Base-by-base conservation (phyloP, 208 protist genomes). In the Leptomonas pyrrhocoris region DNA sequence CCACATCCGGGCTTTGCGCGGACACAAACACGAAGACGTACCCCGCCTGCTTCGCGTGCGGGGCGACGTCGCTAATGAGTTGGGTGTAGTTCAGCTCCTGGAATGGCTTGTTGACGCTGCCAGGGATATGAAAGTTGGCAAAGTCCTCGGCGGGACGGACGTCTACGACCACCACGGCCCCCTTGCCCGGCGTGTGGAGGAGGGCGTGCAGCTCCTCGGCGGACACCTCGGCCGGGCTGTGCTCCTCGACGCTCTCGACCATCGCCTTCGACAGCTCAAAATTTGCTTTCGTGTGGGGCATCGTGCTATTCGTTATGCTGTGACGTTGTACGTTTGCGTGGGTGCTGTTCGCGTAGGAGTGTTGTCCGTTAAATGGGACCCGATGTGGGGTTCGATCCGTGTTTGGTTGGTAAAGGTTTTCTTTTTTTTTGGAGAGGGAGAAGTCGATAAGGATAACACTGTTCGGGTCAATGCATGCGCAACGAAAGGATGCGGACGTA, bases 1-100 rank as follows among this genome's bases (percentile, higher is more conserved):
- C 83, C 8, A 88, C 50, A 45, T 88, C 83, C 15, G 83, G 83
- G 48, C 77, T 84, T 40, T 85, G 76, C 53, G 64, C 65, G 2
- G 83, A 88, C 0, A 84, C 77, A 62, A 88, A 88, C 4, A 88
- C 68, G 28, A 88, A 46, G 25, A 66, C 21, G n/a, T n/a, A 40
- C 18, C 31, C 54, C 38, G n/a, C 60, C 45, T 55, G 51, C 25
- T 38, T 15, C 28, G 53, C 58, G 25, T 50, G 50, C 51, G 61
- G 45, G 27, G 51, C 25, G 25, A 34, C 31, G 48, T 67, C 54
- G 11, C 25, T 40, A 6, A 31, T 57, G 16, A 80, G 49, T 50
- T 60, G n/a, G 2, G 53, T 42, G 45, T 67, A 77, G 30, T 74
- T 64, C 15, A 83, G 27, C 53, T 84, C 67, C 49, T 82, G 67